phyloP scores from a whole-genome alignment of 1,284 basidiomycete species.

The Xerocomus nothofagi region DNA sequence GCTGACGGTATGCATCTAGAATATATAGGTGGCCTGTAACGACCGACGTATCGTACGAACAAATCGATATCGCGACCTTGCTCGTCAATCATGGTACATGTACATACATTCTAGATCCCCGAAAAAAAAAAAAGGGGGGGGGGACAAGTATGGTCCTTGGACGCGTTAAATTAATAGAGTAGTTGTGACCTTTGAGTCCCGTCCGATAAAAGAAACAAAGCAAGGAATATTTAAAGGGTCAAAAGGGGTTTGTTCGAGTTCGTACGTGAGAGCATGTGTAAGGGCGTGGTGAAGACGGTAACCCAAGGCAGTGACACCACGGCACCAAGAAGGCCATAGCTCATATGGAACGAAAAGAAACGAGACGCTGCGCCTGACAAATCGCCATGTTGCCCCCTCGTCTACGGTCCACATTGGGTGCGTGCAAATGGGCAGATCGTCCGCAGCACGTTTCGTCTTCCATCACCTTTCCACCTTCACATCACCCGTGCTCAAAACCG shows the following conservation, averaged over 20 bases:
- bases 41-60: no score
- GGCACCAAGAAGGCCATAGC: background rate
- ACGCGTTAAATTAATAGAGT: background rate
- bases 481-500: conserved; percentile 17
- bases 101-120: no score
- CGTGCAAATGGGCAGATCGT: conserved; percentile 2
- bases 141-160: no score
- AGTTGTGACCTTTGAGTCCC: background rate
- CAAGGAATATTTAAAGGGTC: background rate
- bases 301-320: background rate
- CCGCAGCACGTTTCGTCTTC: background rate
- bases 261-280: background rate
- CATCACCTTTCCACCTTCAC: background rate
- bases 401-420: background rate
- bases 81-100: no score
- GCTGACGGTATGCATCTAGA: no score
- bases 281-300: no score
- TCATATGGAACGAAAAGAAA: background rate
- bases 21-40: no score
- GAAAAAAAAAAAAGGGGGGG: background rate
- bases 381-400: background rate
- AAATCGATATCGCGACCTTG: no score
- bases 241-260: background rate
- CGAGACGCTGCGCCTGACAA: background rate
- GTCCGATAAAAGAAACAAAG: background rate